phyloP scores from a whole-genome alignment of 192 early-diverging fungal species.

The Coemansia sp. region DNA sequence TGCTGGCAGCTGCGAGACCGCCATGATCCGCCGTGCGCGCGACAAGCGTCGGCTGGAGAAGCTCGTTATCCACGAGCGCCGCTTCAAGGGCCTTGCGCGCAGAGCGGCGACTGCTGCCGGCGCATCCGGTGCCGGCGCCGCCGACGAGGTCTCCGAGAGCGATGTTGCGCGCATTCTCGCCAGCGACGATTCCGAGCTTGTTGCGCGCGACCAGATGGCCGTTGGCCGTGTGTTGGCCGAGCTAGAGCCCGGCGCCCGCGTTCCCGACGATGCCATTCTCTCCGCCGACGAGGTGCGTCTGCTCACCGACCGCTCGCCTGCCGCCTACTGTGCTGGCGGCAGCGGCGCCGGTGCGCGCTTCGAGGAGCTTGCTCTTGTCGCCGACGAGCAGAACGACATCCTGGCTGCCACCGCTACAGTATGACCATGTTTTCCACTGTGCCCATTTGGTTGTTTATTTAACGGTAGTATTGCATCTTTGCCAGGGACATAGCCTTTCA shows the following conservation, averaged over 20 bases:
- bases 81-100: constrained; percentile 61
- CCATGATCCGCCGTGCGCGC: constrained; percentile 78
- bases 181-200: constrained; percentile 69
- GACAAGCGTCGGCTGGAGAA: constrained; percentile 90
- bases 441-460: no score
- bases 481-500: no score
- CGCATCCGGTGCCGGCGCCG: background rate
- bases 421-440: no score
- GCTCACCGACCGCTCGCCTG: constrained; percentile 37
- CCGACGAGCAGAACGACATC: constrained; percentile 45
- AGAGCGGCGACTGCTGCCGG: no score
- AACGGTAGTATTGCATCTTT: no score
- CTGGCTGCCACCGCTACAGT: constrained; percentile 13
- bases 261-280: constrained; percentile 34
- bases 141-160: constrained; percentile 54
- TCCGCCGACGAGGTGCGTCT: constrained; percentile 24
- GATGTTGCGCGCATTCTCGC: constrained; percentile 77
- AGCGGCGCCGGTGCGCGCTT: constrained; percentile 9
- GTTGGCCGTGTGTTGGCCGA: constrained; percentile 18
- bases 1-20: constrained; percentile 80
- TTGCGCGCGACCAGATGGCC: constrained; percentile 30
- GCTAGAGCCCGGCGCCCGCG: constrained; percentile 19
- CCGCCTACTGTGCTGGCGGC: constrained; percentile 24
- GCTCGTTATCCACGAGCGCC: constrained; percentile 91
- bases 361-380: constrained; percentile 19